Base-by-base conservation (phyloP, 371 early-diverging fungal species). In the Circinella minor region DNA sequence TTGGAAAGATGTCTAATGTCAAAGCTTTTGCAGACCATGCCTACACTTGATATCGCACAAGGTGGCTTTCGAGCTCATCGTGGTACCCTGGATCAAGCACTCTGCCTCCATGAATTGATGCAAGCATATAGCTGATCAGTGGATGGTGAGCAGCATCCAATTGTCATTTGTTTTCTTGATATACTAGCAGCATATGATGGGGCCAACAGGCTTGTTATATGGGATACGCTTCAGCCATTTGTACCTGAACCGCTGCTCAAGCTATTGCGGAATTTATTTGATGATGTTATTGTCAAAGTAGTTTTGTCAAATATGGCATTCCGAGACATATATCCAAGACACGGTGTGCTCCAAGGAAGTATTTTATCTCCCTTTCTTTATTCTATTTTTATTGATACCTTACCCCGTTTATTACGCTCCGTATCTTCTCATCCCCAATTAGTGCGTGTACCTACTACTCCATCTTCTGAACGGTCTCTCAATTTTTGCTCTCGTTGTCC, bases 351-450 rank as follows among this genome's bases (percentile, higher is more conserved):
- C 3, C 74, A 77, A 69, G 74, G 74, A 0, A 73, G 69, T 3
- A 60, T 74, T 13, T 67, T 77, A n/a, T 71, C 71, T 34, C 74
- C 78, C 3, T 65, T 67, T 14, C 63, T 74, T 6, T 77, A 77
- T 37, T 77, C 78, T 4, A 38, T 70, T 7, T 78, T 70, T 61
- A 73, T 75, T 34, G 67, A 74, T 20, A 18, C 38, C 15, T 73
- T 75, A 5, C 78, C 78, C 8, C 14, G 34, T 3, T 11, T 47
- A 3, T 48, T 73, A 1, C 67, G 77, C 1, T 47, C 47, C 3
- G 47, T 47, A 15, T 47, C 47, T 15, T 47, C 8, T 17, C 36
- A 36, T n/a, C 43, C 34, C 65, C 69, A 34, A 9, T n/a, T 57
- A 14, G 47, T 47, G 47, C 47, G 47, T 47, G 47, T 47, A 47